Conservation (phyloP, 2,329 filamentous ascomycete genomes). For the Microsporum canis region DNA sequence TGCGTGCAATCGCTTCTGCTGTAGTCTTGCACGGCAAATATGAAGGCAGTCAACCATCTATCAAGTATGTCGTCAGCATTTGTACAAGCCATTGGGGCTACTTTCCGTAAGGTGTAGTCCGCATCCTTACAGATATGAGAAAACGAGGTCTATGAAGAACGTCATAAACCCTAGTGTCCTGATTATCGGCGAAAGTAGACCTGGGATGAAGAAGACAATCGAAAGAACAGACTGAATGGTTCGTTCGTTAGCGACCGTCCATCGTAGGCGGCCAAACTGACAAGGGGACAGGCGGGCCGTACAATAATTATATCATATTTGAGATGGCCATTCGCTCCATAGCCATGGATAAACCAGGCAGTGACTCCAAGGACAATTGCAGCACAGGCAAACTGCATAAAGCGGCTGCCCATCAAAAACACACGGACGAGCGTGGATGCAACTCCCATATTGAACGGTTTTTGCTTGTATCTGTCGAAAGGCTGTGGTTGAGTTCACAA, state of each 20-base stretch:
- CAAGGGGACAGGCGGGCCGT: slow-evolving; percentile 11
- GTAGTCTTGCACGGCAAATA: slow-evolving; percentile 39
- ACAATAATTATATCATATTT: slow-evolving; percentile 34
- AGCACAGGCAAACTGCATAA: slow-evolving; percentile 30
- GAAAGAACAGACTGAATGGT: slow-evolving; percentile 23
- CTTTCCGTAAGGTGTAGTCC: no score
- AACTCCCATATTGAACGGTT: not conserved
- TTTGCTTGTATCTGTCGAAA: not conserved
- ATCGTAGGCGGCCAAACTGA: not conserved
- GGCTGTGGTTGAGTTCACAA: not conserved
- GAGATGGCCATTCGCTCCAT: slow-evolving; percentile 24
- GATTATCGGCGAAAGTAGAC: slow-evolving; percentile 33
- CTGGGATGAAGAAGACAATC: slow-evolving; percentile 34
- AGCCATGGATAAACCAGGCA: slow-evolving; percentile 29
- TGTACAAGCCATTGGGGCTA: not conserved
- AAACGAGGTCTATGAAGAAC: slow-evolving; percentile 33
- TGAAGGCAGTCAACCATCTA: slow-evolving; percentile 39
- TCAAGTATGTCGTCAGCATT: not conserved
- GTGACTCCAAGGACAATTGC: slow-evolving; percentile 34
- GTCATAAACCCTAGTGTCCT: slow-evolving; percentile 27
- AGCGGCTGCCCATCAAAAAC: slow-evolving; percentile 10
- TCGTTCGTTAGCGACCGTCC: not conserved
- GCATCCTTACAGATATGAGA: slow-evolving; percentile 35
- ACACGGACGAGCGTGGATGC: slow-evolving; percentile 2
- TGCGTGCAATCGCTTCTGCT: slow-evolving; percentile 23